Percentiles rank a stretch among this genome's conserved stretches.
Evolutionary conservation across 2,329 filamentous ascomycete genomes (phyloP).

Genomic region (Cladophialophora immunda): DNA sequence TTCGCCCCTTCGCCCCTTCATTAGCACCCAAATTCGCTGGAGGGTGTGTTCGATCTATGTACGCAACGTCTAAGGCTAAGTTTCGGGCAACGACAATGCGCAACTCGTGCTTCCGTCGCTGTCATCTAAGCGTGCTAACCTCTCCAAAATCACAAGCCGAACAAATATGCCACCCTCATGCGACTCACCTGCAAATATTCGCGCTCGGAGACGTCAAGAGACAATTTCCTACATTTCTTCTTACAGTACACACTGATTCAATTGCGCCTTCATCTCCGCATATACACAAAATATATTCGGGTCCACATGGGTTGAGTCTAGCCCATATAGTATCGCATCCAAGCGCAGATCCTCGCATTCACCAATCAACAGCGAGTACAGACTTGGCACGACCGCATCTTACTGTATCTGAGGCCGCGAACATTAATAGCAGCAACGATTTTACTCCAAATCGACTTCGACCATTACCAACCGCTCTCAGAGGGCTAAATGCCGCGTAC

Average conservation of each 20-base stretch:
- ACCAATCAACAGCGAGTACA: constrained; percentile 1
- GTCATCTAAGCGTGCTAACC: constrained; percentile 38
- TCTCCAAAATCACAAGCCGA: constrained; percentile 35
- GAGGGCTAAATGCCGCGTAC: neutral
- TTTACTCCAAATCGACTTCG: neutral
- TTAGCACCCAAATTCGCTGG: neutral
- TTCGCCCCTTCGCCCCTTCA: too few species aligned
- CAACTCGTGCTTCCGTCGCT: constrained; percentile 22
- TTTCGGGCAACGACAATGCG: too few species aligned
- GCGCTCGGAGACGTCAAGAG: constrained; percentile 32
- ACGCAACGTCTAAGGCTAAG: constrained; percentile 14
- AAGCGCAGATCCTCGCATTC: constrained; percentile 8
- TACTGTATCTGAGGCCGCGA: constrained; percentile 1
- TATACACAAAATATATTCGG: constrained; percentile 2
- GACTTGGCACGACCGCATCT: constrained; percentile 1
- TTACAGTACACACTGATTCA: constrained; percentile 26
- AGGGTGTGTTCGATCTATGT: constrained; percentile 17
- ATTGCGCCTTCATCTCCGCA: neutral
- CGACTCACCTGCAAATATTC: constrained; percentile 37
- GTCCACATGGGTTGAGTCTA: neutral
- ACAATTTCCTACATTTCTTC: constrained; percentile 29
- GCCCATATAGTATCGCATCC: constrained; percentile 2
- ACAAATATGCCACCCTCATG: constrained; percentile 38
- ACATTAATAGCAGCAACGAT: constrained; percentile 6
- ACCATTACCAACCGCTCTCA: constrained; percentile 4